A percentile compares a stretch with the other conserved stretches of the same genome.
Evolutionary conservation across 2,329 filamentous ascomycete species (phyloP).

Genomic region (Xylariaceae sp.): DNA sequence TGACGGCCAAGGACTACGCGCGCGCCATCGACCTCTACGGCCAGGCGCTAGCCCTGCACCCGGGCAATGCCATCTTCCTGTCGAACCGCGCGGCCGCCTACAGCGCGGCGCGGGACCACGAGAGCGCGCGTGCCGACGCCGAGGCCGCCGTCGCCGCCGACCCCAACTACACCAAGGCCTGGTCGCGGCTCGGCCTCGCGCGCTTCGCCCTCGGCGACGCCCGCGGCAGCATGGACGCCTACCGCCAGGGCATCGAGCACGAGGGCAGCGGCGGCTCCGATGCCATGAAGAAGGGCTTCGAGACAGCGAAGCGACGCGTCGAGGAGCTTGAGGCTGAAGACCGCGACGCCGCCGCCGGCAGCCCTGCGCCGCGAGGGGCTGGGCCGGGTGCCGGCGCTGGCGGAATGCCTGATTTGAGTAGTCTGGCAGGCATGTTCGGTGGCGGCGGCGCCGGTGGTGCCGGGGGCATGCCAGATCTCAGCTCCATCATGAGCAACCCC

Average conservation of each 20-base stretch:
- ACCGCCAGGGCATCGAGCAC: constrained; percentile 87
- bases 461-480: constrained; percentile 86
- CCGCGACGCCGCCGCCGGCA: constrained; percentile 50
- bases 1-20: constrained; percentile 91
- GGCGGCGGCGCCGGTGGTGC: constrained; percentile 64
- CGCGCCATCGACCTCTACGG: constrained; percentile 86
- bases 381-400: constrained; percentile 52
- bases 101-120: constrained; percentile 83
- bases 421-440: constrained; percentile 75
- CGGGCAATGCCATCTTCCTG: constrained; percentile 92
- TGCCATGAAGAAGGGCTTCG: constrained; percentile 95
- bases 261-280: constrained; percentile 95
- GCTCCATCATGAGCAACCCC: constrained; percentile 91
- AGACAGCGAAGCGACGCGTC: constrained; percentile 88
- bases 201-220: constrained; percentile 91
- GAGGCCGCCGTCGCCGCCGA: constrained; percentile 89
- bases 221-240: constrained; percentile 92
- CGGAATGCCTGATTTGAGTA: constrained; percentile 74
- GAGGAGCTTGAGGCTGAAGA: constrained; percentile 74
- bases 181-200: constrained; percentile 90
- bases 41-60: constrained; percentile 79
- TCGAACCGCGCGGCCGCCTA: constrained; percentile 96
- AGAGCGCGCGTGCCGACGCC: constrained; percentile 82
- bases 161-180: constrained; percentile 95
- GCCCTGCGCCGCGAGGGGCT: too few relatives aligned